Conservation (phyloP, 2,329 filamentous ascomycete genomes). For the Trichoderma endophyticum region DNA sequence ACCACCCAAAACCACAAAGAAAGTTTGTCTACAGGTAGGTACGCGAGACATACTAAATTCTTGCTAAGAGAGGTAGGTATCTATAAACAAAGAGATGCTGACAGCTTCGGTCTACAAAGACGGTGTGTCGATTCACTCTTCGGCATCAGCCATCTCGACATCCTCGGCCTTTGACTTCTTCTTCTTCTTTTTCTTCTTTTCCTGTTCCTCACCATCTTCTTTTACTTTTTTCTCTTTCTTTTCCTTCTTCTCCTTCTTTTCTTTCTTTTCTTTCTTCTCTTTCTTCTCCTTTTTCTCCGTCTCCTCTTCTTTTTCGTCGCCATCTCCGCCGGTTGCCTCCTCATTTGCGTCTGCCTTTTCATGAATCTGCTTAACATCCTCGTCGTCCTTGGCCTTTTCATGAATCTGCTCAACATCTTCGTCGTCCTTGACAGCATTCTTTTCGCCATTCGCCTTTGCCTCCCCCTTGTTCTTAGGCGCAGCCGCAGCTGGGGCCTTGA, state of each 20-base stretch:
- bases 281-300: neutral
- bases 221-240: neutral
- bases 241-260: neutral
- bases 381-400: neutral
- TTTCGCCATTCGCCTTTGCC: neutral
- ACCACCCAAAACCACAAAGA: neutral
- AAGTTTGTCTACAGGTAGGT: too few species aligned
- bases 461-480: conserved; percentile 17
- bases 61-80: neutral
- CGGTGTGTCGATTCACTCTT: neutral
- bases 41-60: neutral
- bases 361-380: neutral
- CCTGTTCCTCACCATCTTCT: neutral
- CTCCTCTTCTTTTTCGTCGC: neutral
- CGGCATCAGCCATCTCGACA: conserved; percentile 4
- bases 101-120: neutral
- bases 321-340: neutral
- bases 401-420: neutral
- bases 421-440: neutral
- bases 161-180: conserved; percentile 7
- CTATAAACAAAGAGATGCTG: neutral
- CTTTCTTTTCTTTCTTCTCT: conserved; percentile 6
- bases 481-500: conserved; percentile 21
- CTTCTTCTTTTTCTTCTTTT: conserved; percentile 17
- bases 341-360: neutral